Evolutionary conservation across 1,284 basidiomycete genomes (phyloP).

Genomic region (Cystobasidiaceae sp.): DNA sequence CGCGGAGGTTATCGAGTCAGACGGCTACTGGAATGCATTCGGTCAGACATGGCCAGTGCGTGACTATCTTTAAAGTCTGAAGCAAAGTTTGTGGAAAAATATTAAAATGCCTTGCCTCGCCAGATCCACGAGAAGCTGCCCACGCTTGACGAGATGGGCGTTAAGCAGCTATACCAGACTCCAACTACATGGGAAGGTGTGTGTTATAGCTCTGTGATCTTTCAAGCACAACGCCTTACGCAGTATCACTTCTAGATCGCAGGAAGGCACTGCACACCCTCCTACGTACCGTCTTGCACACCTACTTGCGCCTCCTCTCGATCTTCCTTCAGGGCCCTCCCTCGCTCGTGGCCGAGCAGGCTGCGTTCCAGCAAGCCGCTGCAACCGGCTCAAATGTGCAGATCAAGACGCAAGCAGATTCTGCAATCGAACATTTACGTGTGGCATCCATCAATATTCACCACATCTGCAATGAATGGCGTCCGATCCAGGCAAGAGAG

Average conservation of each 20-base stretch:
- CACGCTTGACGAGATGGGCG: conserved; percentile 41
- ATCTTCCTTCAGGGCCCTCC: conserved; percentile 42
- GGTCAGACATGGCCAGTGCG: conserved; percentile 44
- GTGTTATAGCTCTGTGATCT: not conserved
- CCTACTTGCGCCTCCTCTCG: conserved; percentile 42
- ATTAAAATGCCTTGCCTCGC: not conserved
- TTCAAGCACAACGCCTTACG: not conserved
- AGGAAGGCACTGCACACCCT: conserved; percentile 35
- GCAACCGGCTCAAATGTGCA: too few relatives aligned
- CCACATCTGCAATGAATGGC: conserved; percentile 44
- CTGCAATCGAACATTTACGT: conserved; percentile 41
- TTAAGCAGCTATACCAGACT: conserved; percentile 37
- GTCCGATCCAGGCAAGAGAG: conserved; percentile 45
- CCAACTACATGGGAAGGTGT: conserved; percentile 20
- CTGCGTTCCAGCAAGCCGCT: conserved; percentile 12
- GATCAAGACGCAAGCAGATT: conserved; percentile 31
- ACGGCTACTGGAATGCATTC: conserved; percentile 44
- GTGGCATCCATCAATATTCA: conserved; percentile 44
- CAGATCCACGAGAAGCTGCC: conserved; percentile 40
- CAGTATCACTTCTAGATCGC: conserved; percentile 16
- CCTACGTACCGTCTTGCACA: conserved; percentile 42
- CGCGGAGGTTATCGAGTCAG: conserved; percentile 43
- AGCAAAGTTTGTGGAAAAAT: not conserved
- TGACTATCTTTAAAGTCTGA: not conserved
- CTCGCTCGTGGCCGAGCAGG: conserved; percentile 33